These are phyloP conservation scores for Teratosphaeria destructans DNA, from an alignment of 2,329 filamentous ascomycete species.

Conservation along the genomic window DNA sequence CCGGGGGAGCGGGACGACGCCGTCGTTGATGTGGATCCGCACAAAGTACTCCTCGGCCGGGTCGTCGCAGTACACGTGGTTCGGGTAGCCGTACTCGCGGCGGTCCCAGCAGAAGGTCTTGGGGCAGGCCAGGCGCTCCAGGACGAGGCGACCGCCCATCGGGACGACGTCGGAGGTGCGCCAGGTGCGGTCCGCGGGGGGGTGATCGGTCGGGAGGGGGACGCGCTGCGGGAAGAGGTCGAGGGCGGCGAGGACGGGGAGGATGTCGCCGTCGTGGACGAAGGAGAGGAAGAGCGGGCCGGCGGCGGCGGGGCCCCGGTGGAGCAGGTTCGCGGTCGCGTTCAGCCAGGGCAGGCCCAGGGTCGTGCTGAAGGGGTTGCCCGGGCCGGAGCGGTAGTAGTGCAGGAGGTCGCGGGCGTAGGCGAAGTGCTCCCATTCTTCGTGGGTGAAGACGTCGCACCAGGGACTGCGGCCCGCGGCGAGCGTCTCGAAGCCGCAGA, in stretches of 20 bases:
- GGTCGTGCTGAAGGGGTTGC: constrained; percentile 41
- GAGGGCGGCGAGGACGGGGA: constrained; percentile 44
- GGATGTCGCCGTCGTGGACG: constrained; percentile 50
- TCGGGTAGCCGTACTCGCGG: constrained; percentile 18
- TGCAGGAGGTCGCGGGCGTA: constrained; percentile 50
- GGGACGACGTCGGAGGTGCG: constrained; percentile 46
- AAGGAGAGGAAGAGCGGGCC: constrained; percentile 49
- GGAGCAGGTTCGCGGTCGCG: constrained; percentile 42
- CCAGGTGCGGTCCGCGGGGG: constrained; percentile 39
- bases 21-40: constrained; percentile 49
- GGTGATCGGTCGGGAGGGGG: constrained; percentile 38
- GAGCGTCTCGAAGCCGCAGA: constrained; percentile 50
- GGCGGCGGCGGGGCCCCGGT: constrained; percentile 29
- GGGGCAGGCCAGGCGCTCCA: constrained; percentile 43
- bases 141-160: constrained; percentile 46
- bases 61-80: constrained; percentile 19
- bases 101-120: constrained; percentile 14
- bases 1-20: constrained; percentile 39
- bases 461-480: constrained; percentile 44
- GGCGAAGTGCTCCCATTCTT: constrained; percentile 42
- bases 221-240: constrained; percentile 37
- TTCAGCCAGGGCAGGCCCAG: constrained; percentile 52
- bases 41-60: constrained; percentile 30
- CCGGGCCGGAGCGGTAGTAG: constrained; percentile 49
- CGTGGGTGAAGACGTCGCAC: constrained; percentile 45